Evolutionary conservation across 805 yeast genomes (phyloP), one percentile per base, ranked within the genome.

Genomic region (Candida mattraensis): DNA sequence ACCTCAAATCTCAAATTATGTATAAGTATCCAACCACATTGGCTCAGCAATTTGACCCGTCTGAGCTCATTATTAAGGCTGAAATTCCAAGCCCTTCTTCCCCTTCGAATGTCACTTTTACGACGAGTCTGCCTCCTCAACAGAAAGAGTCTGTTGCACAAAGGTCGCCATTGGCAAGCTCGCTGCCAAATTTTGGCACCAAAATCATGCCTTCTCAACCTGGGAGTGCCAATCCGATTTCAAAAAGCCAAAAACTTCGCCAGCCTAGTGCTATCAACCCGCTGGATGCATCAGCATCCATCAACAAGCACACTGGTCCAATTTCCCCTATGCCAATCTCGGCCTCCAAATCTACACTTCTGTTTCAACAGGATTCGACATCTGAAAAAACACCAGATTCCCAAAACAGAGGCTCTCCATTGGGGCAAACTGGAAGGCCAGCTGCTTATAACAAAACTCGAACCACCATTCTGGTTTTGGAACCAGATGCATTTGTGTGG

Each of bases 1-100:
- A 91, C 58, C 65, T 89, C 49, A 89, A 89, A 52, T 63, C 70
- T 8, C 70, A 77, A 40, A 70, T 89, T 1, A 59, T 80, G 23
- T 63, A 63, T 28, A 84, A 81, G 48, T 83, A 74, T 56, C 84
- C 94, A 36, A 78, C 83, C 40, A 72, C 86, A 3, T 53, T 83
- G 37, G 84, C 79, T 3, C 56, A 74, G 42, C 55, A 65, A 29
- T 73, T 70, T 52, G 87, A 87, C 63, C 80, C 94, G 7, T 78
- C 95, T 8, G 87, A 85, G 54, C 39, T 82, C 45, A 37, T 66
- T 12, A 55, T 78, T 41, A 53, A 53, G 31, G 20, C 58, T 19
- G 56, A 51, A 13, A 4, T 56, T 10, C 45, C 51, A 5, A 34
- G 30, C 15, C 13, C 48, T 9, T 9, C 24, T n/a, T 41, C 50